A percentile compares a stretch with the other conserved stretches of the same genome.
These are phyloP conservation scores for Inonotus hispidus DNA, from an alignment of 1,284 basidiomycete genomes.

Conservation along the genomic window DNA sequence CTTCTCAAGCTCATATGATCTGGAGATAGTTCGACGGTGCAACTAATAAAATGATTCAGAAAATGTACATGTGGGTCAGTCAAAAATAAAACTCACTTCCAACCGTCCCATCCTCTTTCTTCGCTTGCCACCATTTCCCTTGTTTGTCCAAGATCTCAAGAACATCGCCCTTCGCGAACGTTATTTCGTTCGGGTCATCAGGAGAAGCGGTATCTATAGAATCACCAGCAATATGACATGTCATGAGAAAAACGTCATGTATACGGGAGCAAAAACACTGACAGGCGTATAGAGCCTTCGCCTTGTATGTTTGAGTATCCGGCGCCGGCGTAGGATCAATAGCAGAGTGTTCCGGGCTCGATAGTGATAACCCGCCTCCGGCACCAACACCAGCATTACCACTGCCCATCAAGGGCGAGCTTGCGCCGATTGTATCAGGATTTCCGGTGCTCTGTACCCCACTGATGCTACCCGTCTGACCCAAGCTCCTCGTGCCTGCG, in stretches of 20 bases:
- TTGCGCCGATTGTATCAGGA: constrained; percentile 41
- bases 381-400: constrained; percentile 51
- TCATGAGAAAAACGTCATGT: constrained; percentile 8
- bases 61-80: constrained; percentile 17
- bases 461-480: constrained; percentile 31
- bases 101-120: constrained; percentile 73
- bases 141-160: constrained; percentile 93
- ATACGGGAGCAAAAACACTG: constrained; percentile 30
- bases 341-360: constrained; percentile 22
- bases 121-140: constrained; percentile 96
- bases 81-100: constrained; percentile 59
- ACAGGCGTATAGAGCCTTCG: constrained; percentile 48
- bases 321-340: constrained; percentile 21
- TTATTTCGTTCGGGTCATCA: constrained; percentile 96
- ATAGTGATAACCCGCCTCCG: constrained; percentile 30
- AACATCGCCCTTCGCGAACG: constrained; percentile 89
- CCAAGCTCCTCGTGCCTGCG: constrained; percentile 34
- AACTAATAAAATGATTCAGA: constrained; percentile 38
- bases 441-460: constrained; percentile 37
- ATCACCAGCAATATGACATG: constrained; percentile 9
- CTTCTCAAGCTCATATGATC: constrained; percentile 41
- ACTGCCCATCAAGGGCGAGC: constrained; percentile 59
- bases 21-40: constrained; percentile 81
- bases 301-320: constrained; percentile 36
- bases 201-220: constrained; percentile 78